Conservation (phyloP, 768 basidiomycete species). For the Amyloporia xantha region DNA sequence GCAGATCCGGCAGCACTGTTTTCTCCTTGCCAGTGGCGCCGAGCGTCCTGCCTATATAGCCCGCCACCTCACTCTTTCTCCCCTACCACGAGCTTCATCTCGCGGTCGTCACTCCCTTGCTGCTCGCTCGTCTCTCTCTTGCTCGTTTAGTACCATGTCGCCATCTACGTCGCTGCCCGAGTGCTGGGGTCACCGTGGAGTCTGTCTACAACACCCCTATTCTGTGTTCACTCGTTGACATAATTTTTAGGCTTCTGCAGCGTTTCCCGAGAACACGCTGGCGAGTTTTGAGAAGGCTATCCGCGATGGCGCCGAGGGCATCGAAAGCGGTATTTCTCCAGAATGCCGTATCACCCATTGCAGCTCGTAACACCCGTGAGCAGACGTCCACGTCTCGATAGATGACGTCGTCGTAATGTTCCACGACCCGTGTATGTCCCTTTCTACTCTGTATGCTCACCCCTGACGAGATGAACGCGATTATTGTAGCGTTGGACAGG, state of each 20-base stretch:
- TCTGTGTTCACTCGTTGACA: background rate
- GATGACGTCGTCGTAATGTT: constrained; percentile 92
- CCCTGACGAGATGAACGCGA: background rate
- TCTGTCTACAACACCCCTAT: too few relatives aligned
- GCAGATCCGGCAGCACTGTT: background rate
- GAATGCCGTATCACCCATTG: constrained; percentile 25
- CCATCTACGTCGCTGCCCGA: constrained; percentile 32
- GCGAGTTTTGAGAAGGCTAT: constrained; percentile 95
- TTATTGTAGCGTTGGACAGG: constrained; percentile 48
- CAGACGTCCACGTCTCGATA: constrained; percentile 90
- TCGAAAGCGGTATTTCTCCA: constrained; percentile 86
- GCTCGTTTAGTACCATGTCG: constrained; percentile 15
- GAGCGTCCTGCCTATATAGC: constrained; percentile 7
- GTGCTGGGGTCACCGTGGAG: constrained; percentile 77
- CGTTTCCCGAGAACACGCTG: constrained; percentile 90
- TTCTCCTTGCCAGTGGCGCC: background rate
- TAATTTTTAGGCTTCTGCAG: constrained; percentile 80
- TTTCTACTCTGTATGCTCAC: background rate
- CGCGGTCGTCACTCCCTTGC: constrained; percentile 4
- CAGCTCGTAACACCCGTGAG: constrained; percentile 40
- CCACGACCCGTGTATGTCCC: constrained; percentile 74
- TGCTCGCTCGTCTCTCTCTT: constrained; percentile 1
- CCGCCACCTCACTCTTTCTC: constrained; percentile 2
- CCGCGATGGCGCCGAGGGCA: constrained; percentile 90
- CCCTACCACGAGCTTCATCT: constrained; percentile 2